Evolutionary conservation across 2,329 filamentous ascomycete genomes (phyloP), one percentile per base, ranked within the genome.

Genomic region (Colletotrichum sp.): DNA sequence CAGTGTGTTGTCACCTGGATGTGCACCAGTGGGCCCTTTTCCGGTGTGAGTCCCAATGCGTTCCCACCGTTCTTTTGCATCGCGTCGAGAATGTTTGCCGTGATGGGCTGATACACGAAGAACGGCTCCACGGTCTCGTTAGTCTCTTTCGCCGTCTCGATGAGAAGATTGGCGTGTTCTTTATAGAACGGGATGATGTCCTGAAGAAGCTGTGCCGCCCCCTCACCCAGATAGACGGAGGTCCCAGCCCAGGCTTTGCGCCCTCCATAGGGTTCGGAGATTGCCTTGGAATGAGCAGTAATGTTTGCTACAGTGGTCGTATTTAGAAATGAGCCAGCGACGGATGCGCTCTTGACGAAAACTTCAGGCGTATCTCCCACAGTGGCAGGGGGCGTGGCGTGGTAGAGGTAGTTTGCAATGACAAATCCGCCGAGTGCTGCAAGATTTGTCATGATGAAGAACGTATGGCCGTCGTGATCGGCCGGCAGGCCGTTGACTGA

Each of bases 31-130:
- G 84, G 80, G 8, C 84, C 82, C 12, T 84, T 83, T 18, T 82
- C 79, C 4, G 80, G 79, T 28, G 82, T 79, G 21, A 88, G 77
- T 0, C 85, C 86, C 8, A 88, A 77, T 2, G 86, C 80, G 66
- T 88, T 88, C 15, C 86, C 85, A 6, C 85, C 86, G 18, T 83
- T 84, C 52, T 80, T 79, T 61, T 80, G 75, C 80, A 83, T 83
- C 9, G 79, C 71, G 15, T 81, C 76, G 7, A 83, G 73, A 28
- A 85, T 79, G 52, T 82, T 81, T n/a, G 81, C 78, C 3, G 85
- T 75, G 52, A 87, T 82, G 8, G 86, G 83, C 76, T 88, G 87
- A 76, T 85, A 83, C 13, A 82, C 78, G 2, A 85, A 61, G 32
- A 77, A 79, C 1, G 83, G 78, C 9, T 70, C 65, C 6, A 80